phyloP scores from a whole-genome alignment of 352 stramenopile genomes.

The Phytopythium montanum region DNA sequence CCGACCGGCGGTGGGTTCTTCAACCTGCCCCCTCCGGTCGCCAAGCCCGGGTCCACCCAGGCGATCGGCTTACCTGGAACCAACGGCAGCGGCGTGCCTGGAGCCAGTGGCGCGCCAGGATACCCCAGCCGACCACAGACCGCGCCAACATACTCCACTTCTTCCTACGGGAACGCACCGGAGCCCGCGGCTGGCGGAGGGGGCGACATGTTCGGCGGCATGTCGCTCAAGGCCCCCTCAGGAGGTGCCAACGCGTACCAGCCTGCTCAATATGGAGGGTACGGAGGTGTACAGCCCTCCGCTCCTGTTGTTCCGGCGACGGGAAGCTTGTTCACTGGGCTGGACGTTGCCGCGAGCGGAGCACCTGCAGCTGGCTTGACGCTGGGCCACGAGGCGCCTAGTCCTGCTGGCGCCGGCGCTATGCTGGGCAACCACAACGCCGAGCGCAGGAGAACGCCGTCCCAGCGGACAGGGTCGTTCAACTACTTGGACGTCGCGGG shows the following conservation, averaged over 20 bases:
- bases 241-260: conserved; percentile 16
- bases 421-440: conserved; percentile 12
- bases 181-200: conserved; percentile 11
- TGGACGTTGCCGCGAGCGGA: conserved; percentile 36
- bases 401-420: conserved; percentile 1
- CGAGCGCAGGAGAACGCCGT: conserved; percentile 39
- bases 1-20: conserved; percentile 75
- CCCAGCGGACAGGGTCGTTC: conserved; percentile 38
- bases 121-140: conserved; percentile 5
- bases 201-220: conserved; percentile 75
- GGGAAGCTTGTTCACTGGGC: conserved; percentile 43
- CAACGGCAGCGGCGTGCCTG: not conserved
- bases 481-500: conserved; percentile 58
- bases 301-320: conserved; percentile 4
- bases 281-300: conserved; percentile 2
- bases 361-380: conserved; percentile 5
- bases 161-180: conserved; percentile 17
- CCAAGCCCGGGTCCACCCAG: conserved; percentile 26
- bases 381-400: conserved; percentile 17
- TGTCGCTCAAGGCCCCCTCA: conserved; percentile 49
- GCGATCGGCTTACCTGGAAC: conserved; percentile 3
- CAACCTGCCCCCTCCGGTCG: conserved; percentile 69
- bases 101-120: not conserved
- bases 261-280: conserved; percentile 25
- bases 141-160: conserved; percentile 4